A percentile compares a stretch with the other conserved stretches of the same genome.
Conservation (phyloP, 495 filamentous ascomycete species). For the Beverwykella pulmonaria region DNA sequence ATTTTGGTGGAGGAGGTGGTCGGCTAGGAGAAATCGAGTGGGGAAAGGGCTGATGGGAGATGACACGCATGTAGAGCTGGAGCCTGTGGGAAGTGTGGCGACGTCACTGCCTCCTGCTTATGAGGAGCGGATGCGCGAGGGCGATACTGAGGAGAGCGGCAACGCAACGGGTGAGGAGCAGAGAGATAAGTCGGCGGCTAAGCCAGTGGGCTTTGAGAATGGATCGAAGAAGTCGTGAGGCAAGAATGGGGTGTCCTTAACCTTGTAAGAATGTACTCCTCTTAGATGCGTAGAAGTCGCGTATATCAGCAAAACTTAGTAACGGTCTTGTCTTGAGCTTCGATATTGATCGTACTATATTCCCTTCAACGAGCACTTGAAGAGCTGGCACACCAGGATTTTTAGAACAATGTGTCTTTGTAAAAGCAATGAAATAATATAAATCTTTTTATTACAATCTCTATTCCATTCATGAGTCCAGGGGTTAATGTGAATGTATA, state of each 20-base stretch:
- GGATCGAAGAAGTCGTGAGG: constrained; percentile 7
- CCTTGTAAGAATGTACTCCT: background rate
- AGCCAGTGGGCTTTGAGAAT: constrained; percentile 1
- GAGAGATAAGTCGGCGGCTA: background rate
- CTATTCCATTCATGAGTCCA: too few species aligned
- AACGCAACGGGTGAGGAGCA: background rate
- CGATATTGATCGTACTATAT: too few species aligned
- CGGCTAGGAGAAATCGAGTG: background rate
- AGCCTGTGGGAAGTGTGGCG: background rate
- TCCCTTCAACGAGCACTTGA: too few species aligned
- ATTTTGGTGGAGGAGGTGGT: constrained; percentile 1
- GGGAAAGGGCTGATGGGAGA: constrained; percentile 3
- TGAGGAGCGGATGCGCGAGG: background rate
- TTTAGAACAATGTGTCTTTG: too few species aligned
- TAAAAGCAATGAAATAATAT: too few species aligned
- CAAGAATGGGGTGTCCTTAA: background rate
- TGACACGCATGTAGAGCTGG: background rate
- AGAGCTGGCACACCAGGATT: too few species aligned
- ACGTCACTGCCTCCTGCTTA: constrained; percentile 10
- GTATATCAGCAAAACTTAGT: too few species aligned
- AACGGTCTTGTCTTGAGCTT: too few species aligned
- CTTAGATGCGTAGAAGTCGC: background rate
- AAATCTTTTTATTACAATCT: too few species aligned
- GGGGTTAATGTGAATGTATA: too few species aligned
- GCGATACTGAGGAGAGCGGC: background rate